Evolutionary conservation across 208 protist species (phyloP), one percentile per base, ranked within the genome.

Genomic region (Naegleria gruberi): DNA sequence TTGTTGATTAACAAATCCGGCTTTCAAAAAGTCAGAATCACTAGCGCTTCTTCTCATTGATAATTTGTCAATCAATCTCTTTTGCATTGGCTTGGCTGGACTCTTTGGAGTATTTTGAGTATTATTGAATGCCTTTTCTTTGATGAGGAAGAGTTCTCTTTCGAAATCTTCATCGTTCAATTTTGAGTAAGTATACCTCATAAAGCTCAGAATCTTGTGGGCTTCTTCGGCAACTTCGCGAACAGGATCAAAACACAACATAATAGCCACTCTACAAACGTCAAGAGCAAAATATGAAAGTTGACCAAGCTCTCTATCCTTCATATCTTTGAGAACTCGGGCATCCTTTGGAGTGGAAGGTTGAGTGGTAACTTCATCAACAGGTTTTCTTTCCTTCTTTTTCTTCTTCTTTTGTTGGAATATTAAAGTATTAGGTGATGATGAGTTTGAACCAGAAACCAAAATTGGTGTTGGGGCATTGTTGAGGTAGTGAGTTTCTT

Each of bases 31-130:
- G 44, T 84, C 81, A 42, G 81, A 45, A 44, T 84, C 42, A 26
- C 81, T 84, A 30, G 81, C 42, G 10, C 81, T 84, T 37, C 44
- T 84, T 84, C 40, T 84, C 8, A 84, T 84, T 45, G 65, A 77
- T 8, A 82, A 82, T 82, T 42, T 42, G 15, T 42, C 74, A 37
- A 43, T 42, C 23, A 82, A 82, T 82, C 74, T 37, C 37, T 82
- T 40, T 40, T 37, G 74, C 37, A 82, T 82, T 42, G 37, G 30
- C 42, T 82, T 82, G 4, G 51, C 15, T 23, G 37, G 37, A 82
- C 74, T 82, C 30, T 82, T 77, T 77, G 17, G 65, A 30, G n/a
- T 26, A 37, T 19, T 12, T 77, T 77, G 65, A 15, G 17, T 6
- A 4, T 17, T 51, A 30, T 37, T 77, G 17, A 77, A 77, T 7